A percentile compares a stretch with the other conserved stretches of the same genome.
phyloP scores from a whole-genome alignment of 805 yeast species.

The Myxozyma nipponensis region DNA sequence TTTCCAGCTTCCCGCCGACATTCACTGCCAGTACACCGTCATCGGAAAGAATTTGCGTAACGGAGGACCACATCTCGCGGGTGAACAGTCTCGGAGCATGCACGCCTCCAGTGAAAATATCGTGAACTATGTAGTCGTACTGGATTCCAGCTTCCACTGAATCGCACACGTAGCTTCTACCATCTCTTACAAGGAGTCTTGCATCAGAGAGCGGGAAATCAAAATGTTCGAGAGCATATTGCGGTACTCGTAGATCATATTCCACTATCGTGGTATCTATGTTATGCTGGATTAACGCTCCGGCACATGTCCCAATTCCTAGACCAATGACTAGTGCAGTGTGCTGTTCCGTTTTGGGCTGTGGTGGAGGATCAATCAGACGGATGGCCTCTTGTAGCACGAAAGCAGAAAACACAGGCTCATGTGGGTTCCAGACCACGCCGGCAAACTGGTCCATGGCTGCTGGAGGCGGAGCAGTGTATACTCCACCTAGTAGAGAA shows the following conservation, averaged over 20 bases:
- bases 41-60: slow-evolving; percentile 10
- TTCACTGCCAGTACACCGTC: slow-evolving; percentile 26
- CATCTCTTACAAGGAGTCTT: slow-evolving; percentile 12
- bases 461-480: slow-evolving; percentile 6
- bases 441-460: background rate
- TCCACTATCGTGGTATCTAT: slow-evolving; percentile 16
- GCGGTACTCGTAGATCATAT: slow-evolving; percentile 16
- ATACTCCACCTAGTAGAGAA: slow-evolving; percentile 23
- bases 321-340: slow-evolving; percentile 22
- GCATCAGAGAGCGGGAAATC: slow-evolving; percentile 12
- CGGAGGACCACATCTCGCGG: slow-evolving; percentile 20
- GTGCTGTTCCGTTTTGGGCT: background rate
- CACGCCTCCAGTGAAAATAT: slow-evolving; percentile 24
- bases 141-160: slow-evolving; percentile 2
- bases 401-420: slow-evolving; percentile 22
- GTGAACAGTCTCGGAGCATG: slow-evolving; percentile 20
- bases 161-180: slow-evolving; percentile 4
- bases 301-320: slow-evolving; percentile 23
- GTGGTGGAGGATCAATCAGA: slow-evolving; percentile 18
- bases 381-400: slow-evolving; percentile 24
- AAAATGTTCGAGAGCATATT: slow-evolving; percentile 17
- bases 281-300: slow-evolving; percentile 16
- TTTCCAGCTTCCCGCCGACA: slow-evolving; percentile 18
- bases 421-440: slow-evolving; percentile 7
- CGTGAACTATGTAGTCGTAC: slow-evolving; percentile 25